These are phyloP conservation scores for Psidium guajava DNA, from an alignment of 345 rosid species.

Conservation along the genomic window DNA sequence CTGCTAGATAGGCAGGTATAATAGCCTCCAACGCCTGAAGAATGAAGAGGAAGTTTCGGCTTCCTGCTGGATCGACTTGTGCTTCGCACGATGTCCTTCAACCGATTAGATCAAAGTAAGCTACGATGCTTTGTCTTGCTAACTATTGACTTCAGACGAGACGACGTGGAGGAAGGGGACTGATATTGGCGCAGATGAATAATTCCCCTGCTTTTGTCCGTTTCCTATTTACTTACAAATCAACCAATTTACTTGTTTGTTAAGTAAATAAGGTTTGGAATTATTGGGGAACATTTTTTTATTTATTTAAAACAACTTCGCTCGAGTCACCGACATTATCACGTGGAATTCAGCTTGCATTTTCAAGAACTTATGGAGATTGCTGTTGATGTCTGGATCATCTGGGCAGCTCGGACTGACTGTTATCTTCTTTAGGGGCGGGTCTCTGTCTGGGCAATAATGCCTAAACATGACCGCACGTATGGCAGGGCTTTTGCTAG, in stretches of 20 bases:
- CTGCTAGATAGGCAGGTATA: too few relatives aligned
- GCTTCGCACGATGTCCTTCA: too few relatives aligned
- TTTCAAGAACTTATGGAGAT: too few relatives aligned
- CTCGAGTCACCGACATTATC: too few relatives aligned
- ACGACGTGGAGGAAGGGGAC: neutral
- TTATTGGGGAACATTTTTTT: neutral
- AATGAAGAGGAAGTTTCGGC: too few relatives aligned
- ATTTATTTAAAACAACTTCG: neutral
- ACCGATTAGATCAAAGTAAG: neutral
- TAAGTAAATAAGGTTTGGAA: neutral
- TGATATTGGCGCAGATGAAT: neutral
- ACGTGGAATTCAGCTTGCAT: too few relatives aligned
- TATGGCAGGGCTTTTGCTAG: neutral
- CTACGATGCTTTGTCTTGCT: neutral
- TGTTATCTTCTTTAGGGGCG: too few relatives aligned
- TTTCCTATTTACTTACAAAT: neutral
- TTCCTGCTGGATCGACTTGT: too few relatives aligned
- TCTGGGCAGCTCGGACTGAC: neutral
- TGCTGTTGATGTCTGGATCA: neutral
- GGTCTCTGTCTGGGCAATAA: neutral
- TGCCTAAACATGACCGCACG: neutral
- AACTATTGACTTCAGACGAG: neutral
- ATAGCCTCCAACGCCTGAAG: too few relatives aligned
- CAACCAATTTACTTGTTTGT: neutral
- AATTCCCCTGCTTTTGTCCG: neutral